Evolutionary conservation across 2,329 filamentous ascomycete genomes (phyloP).

Genomic region (Colletotrichum salicis): DNA sequence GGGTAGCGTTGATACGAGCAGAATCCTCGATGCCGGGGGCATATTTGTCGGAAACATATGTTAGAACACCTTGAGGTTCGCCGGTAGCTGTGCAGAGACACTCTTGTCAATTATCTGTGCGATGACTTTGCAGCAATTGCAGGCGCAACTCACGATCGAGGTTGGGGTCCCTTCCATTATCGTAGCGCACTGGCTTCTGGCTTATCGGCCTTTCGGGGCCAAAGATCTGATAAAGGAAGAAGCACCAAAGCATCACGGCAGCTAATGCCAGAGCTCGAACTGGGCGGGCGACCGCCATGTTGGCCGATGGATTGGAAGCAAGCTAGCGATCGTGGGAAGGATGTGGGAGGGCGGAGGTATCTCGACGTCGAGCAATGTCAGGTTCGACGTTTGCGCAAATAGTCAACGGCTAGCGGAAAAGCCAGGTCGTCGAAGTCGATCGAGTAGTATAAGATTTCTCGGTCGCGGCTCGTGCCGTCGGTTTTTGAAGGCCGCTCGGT

Average conservation of each 20-base stretch:
- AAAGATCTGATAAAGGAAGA: slow-evolving; percentile 81
- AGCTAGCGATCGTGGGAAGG: slow-evolving; percentile 1
- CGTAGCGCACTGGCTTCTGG: slow-evolving; percentile 43
- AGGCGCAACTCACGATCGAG: slow-evolving; percentile 75
- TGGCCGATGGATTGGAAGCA: slow-evolving; percentile 40
- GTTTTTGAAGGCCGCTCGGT: slow-evolving; percentile 15
- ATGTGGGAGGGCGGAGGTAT: background rate
- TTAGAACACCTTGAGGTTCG: slow-evolving; percentile 82
- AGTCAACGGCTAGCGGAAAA: slow-evolving; percentile 18
- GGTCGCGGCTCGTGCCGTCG: slow-evolving; percentile 31
- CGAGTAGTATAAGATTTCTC: slow-evolving; percentile 1
- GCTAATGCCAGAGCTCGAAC: slow-evolving; percentile 81
- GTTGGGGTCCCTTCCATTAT: slow-evolving; percentile 76
- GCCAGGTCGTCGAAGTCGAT: slow-evolving; percentile 21
- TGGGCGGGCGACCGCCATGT: slow-evolving; percentile 86
- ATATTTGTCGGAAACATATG: slow-evolving; percentile 81
- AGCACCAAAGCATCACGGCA: slow-evolving; percentile 78
- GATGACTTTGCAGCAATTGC: background rate
- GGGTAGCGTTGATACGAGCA: slow-evolving; percentile 90
- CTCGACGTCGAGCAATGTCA: slow-evolving; percentile 5
- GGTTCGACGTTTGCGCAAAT: slow-evolving; percentile 15
- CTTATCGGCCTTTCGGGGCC: slow-evolving; percentile 60
- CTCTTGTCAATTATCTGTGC: slow-evolving; percentile 15
- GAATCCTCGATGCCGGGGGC: slow-evolving; percentile 78
- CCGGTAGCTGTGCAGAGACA: slow-evolving; percentile 72